Evolutionary conservation across 1,284 basidiomycete genomes (phyloP), one percentile per base, ranked within the genome.

Genomic region (Hymenochaete sp.): DNA sequence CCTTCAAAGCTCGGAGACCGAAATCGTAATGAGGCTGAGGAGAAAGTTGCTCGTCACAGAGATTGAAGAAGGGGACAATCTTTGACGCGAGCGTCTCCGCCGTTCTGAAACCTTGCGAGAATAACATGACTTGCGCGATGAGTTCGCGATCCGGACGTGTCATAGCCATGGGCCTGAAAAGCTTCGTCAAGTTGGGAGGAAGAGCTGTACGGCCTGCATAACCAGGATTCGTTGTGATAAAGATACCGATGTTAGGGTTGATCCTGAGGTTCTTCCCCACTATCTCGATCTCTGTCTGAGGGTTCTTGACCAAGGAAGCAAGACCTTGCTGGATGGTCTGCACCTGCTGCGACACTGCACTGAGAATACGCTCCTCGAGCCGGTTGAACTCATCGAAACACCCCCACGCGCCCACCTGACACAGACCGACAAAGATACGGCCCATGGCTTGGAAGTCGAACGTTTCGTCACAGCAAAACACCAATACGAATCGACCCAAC

Each of bases 381-480:
- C 96, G 86, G 64, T 99, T 99, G 70, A 95, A 95, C 66, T 95
- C 91, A 62, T 97, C 93, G 65, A 97, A 97, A 62, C 93, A 97
- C 21, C 93, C 93, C 93, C 97, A 99, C 0, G 96, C 96, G 29
- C 96, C 97, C 29, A 98, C 96, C 68, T 98, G 92, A 67, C 95
- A 98, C 14, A 98, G 77, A 52, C 96, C 96, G 56, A 98, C 83
- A 62, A 98, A 98, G 58, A 98, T 98, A 56, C 96, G 88, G 52
- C 95, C 95, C 96, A 99, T 98, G 2, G 96, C 96, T 61, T 98
- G 93, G 73, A 98, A 98, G 66, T 99, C 97, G 64, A 99, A 99
- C 0, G 91, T 97, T 64, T 98, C 95, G 65, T 98, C 96, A 60
- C 96, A 99, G 62, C 96, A 98, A 71, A 99, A 98, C 25, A 99